phyloP scores from a whole-genome alignment of 768 basidiomycete genomes.

The Mycena belliarum region DNA sequence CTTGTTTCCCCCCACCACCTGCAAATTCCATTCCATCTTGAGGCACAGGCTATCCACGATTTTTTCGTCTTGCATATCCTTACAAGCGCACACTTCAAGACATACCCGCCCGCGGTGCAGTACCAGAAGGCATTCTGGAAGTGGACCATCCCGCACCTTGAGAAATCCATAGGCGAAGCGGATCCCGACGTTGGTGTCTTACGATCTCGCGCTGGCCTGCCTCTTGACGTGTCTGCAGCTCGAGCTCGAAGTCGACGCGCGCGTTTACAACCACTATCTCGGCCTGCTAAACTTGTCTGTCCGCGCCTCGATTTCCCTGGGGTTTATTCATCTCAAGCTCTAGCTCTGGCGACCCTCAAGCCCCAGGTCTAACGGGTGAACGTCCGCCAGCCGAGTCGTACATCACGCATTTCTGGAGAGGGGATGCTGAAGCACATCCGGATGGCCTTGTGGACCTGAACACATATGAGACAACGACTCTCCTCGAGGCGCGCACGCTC shows the following conservation, averaged over 20 bases:
- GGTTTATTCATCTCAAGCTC: neutral
- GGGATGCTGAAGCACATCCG: neutral
- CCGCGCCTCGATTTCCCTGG: neutral
- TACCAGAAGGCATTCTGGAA: conserved; percentile 78
- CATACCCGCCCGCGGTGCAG: conserved; percentile 61
- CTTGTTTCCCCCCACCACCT: conserved; percentile 47
- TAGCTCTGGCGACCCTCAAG: conserved; percentile 26
- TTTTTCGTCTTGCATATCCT: conserved; percentile 59
- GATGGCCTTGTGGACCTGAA: conserved; percentile 22
- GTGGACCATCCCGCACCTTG: conserved; percentile 59
- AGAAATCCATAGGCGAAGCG: conserved; percentile 39
- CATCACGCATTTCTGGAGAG: conserved; percentile 65
- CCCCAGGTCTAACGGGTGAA: conserved; percentile 24
- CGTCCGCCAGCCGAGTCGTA: conserved; percentile 55
- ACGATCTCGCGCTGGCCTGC: neutral
- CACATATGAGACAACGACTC: conserved; percentile 48
- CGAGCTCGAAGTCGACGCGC: conserved; percentile 62
- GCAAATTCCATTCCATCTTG: conserved; percentile 38
- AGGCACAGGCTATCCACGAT: conserved; percentile 45
- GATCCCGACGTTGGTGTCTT: conserved; percentile 44
- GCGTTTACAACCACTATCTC: conserved; percentile 65
- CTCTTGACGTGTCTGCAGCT: conserved; percentile 29
- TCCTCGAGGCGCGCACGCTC: conserved; percentile 72
- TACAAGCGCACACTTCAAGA: conserved; percentile 49
- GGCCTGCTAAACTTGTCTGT: conserved; percentile 43